Base-by-base conservation (phyloP, 352 stramenopile genomes). In the Phytophthora syringae region DNA sequence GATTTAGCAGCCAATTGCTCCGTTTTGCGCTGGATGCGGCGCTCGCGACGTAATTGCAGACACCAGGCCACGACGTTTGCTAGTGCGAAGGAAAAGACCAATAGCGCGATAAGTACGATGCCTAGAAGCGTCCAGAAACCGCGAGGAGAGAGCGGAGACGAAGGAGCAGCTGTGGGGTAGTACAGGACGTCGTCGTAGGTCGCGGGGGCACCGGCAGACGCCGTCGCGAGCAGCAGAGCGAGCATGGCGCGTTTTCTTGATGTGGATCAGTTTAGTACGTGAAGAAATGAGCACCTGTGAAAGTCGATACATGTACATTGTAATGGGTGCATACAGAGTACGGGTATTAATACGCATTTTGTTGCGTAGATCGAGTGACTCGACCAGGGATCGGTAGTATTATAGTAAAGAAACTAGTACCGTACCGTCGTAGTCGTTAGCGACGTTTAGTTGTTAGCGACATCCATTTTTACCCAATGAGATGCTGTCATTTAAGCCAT, bases 21-120 rank as follows among this genome's bases (percentile, higher is more conserved):
- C 7, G 82, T 93, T 72, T 93, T 93, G 52, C 61, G 57, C 50
- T 74, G 75, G 51, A 91, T 89, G 30, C 84, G 82, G 7, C 72
- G 72, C 37, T 81, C 80, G 42, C 80, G 80, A 24, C 82, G 82
- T 62, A 91, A 66, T 60, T 93, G 84, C 43, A 84, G 56, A 43
- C 66, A 82, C 64, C 82, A 91, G 32, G 80, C 84, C 40, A 93
- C 87, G 3, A 65, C 67, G 61, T 93, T 89, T 11, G 84, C 81
- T 10, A 93, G 13, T 0, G 80, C 36, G 34, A 91, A 70, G 34
- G 84, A 90, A 13, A 74, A 52, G 11, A 79, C 59, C 18, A 93
- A 70, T 20, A 91, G 58, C 42, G 64, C 49, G 2, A 64, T 16
- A 9, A 80, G 25, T 25, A 88, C 47, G 13, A 77, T 32, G 57